Base-by-base conservation (phyloP, 1,139 yeast genomes). In the Yamadazyma dendronema region DNA sequence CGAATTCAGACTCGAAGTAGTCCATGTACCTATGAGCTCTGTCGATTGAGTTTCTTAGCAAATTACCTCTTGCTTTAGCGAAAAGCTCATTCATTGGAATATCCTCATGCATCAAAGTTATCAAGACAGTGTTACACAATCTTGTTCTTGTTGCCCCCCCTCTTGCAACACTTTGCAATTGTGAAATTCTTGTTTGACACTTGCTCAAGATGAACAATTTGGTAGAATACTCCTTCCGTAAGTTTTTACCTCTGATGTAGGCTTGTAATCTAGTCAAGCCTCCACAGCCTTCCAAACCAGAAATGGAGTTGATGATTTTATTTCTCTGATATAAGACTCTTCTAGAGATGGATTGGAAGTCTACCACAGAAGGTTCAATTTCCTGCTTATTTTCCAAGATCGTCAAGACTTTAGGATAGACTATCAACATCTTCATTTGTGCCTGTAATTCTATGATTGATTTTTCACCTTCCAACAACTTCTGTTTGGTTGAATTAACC, bases 91-190 rank as follows among this genome's bases (percentile, higher is more conserved):
- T 65, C 51, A 73, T 59, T 10, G 47, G 46, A 2, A 55, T 42
- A 39, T 73, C 77, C 46, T 67, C 68, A 34, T 61, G 61, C 39
- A 71, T 49, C 39, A 74, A 60, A 1, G 71, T 60, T 21, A 74
- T 61, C 47, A 75, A 57, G 2, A 74, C 70, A 38, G 54, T 59
- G 42, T 73, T 66, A 43, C 76, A 71, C 35, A 78, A 54, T 24
- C 59, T 62, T 3, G 68, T 63, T 47, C 87, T 64, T 1, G 69
- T 47, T 3, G 71, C 49, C 1, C 74, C 79, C 22, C 82, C 86
- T 42, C 85, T 66, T 2, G 70, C 65, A 40, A 74, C 63, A 28
- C 78, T 63, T 50, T 81, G 87, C 2, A 79, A 54, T 19, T 69
- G 76, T 26, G 46, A 43, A 6, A 67, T 39, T 1, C 43, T 29